Evolutionary conservation across 163 green algal genomes (phyloP), one percentile per base, ranked within the genome.

Genomic region (Chlamydomonas reinhardtii): DNA sequence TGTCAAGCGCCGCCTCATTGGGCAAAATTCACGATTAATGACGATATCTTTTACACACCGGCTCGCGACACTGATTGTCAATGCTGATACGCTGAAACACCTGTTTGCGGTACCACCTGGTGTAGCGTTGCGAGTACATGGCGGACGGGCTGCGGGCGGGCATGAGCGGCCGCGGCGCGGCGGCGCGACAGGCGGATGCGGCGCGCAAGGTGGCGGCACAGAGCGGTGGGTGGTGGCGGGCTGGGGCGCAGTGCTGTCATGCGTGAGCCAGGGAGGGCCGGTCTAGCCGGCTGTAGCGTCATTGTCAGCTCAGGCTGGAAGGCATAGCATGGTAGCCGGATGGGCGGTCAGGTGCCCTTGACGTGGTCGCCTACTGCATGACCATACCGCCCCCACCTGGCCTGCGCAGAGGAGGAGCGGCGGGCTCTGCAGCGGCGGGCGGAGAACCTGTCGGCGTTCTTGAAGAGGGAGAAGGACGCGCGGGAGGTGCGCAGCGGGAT

Each of bases 81-180:
- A n/a, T n/a, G n/a, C n/a, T n/a, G n/a, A n/a, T n/a, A n/a, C n/a
- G n/a, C n/a, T n/a, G n/a, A n/a, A n/a, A n/a, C n/a, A n/a, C n/a
- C n/a, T 22, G 29, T 35, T 3, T 70, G 56, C 19, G 25, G 6
- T 54, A 15, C 17, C 56, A 32, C 32, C 68, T 0, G 9, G 68
- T 19, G 22, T 32, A 85, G 79, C 79, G 79, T 52, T 85, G 79
- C 35, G 79, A 85, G 66, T 85, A 85, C 79, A 22, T 85, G 69
- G 79, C 79, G 3, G 52, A 77, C 2, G 68, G 68, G 16, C 54
- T 85, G n/a, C 52, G 79, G 32, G 68, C 68, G 32, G 79, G 79
- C 2, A 54, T 70, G 20, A 78, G 68, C 68, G 69, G 71, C 32
- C 48, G 34, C 17, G 79, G 79, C 31, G 79, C 25, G 4, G 79